Percentiles rank a stretch among this genome's conserved stretches.
Evolutionary conservation across 2,329 filamentous ascomycete genomes (phyloP).

Genomic region (Venturia asperata): DNA sequence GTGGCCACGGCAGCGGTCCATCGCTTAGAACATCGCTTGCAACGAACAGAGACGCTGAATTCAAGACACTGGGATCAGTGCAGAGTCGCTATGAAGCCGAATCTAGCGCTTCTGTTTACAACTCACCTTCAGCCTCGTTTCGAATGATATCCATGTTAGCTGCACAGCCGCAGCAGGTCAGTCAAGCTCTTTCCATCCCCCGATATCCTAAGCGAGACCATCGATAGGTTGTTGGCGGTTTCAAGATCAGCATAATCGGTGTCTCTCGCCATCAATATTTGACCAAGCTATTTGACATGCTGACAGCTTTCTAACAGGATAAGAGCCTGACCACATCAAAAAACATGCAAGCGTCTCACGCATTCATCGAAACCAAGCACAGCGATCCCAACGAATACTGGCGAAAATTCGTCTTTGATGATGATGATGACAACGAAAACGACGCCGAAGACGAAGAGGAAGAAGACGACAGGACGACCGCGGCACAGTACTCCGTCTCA

Average conservation of each 20-base stretch:
- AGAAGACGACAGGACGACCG: background rate
- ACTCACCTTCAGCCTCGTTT: slow-evolving; percentile 16
- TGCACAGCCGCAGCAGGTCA: background rate
- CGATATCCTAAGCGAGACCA: background rate
- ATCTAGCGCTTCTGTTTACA: background rate
- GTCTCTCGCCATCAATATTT: background rate
- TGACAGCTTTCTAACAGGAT: background rate
- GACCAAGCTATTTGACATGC: background rate
- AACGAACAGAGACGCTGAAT: background rate
- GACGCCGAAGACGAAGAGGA: slow-evolving; percentile 21
- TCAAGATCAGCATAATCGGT: background rate
- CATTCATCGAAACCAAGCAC: background rate
- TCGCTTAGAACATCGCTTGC: background rate
- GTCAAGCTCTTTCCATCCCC: background rate
- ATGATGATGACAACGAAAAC: slow-evolving; percentile 11
- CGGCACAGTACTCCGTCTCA: slow-evolving; percentile 7
- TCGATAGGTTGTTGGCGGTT: background rate
- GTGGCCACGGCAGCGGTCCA: background rate
- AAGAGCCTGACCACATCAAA: background rate
- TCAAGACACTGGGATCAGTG: background rate
- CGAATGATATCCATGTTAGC: slow-evolving; percentile 1
- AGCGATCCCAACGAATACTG: slow-evolving; percentile 24
- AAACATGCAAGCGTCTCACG: background rate
- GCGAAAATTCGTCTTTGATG: slow-evolving; percentile 30
- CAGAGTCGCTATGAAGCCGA: background rate